Evolutionary conservation across 164 flowering plant species (phyloP), one percentile per base, ranked within the genome.

Genomic region (Nelumbo lutea): DNA sequence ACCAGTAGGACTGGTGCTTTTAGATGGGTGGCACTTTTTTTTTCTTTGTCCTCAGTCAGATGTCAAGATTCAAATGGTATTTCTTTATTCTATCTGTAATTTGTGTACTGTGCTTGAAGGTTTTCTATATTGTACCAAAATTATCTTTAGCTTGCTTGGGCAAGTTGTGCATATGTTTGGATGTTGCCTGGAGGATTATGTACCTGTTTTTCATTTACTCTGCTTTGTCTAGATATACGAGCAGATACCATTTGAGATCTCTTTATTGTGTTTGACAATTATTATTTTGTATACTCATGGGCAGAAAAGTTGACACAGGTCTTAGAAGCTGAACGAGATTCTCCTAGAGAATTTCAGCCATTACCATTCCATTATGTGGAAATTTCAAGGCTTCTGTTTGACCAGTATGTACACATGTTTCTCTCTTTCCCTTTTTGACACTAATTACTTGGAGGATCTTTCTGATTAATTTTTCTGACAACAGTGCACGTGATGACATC

Each of bases 321-420:
- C 45, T 62, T 90, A 75, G 97, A 92, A 78, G 88, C 88, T 27
- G 97, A 92, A 76, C 79, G 97, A 15, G 94, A 90, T n/a, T 84
- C 94, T 68, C 87, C 85, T 42, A 79, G 75, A 68, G 78, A 80
- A 67, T 92, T 90, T 79, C 94, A 90, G 79, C 85, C 87, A 42
- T 66, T 92, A 38, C 98, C 97, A 15, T 93, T 93, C 60, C 98
- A 91, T 80, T 93, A 90, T 73, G 87, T 93, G 59, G 98, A 93
- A 82, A 89, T 89, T 61, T 85, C 98, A 52, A 88, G 84, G 78
- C 88, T 93, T 68, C 90, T 93, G 27, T 88, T 88, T 79, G 92
- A 93, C 73, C 86, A 86, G 96, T 93, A 80, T 78, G 92, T 78
- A 56, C 15, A 39, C 6, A 1, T 55, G 3, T 59, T 58, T 38